Conservation (phyloP, 2,329 filamentous ascomycete species). For the Grosmannia huntii region DNA sequence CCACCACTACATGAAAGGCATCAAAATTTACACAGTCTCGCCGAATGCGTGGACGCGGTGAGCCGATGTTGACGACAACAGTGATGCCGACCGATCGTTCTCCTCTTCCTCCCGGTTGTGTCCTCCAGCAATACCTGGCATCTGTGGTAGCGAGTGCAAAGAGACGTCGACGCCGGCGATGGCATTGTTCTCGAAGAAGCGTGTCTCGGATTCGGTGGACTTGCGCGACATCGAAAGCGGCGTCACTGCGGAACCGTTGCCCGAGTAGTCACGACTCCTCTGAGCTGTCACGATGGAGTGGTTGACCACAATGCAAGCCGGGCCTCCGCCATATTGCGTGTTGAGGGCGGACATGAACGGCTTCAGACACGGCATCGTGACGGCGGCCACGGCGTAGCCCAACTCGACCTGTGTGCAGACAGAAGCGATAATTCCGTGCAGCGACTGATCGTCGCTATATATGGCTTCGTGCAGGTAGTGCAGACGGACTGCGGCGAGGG, state of each 20-base stretch:
- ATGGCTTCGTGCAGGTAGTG: conserved; percentile 20
- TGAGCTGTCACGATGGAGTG: background rate
- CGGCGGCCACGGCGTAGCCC: conserved; percentile 26
- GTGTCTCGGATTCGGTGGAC: background rate
- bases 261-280: background rate
- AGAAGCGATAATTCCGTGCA: conserved; percentile 21
- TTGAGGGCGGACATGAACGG: conserved; percentile 27
- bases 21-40: background rate
- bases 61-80: background rate
- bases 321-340: conserved; percentile 18
- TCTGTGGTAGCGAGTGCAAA: background rate
- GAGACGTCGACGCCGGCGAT: background rate
- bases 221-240: background rate
- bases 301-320: conserved; percentile 7
- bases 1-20: too few relatives aligned
- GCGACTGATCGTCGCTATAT: conserved; percentile 21
- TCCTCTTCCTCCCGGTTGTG: background rate
- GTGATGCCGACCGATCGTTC: background rate
- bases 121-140: background rate
- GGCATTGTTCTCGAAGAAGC: background rate
- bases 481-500: conserved; percentile 24
- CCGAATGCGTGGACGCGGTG: background rate
- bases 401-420: conserved; percentile 28
- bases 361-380: conserved; percentile 28
- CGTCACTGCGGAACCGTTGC: background rate